Percentiles rank a stretch among this genome's conserved stretches.
These are phyloP conservation scores for Cutaneotrichosporon curvatum DNA, from an alignment of 1,284 basidiomycete genomes.

Conservation along the genomic window DNA sequence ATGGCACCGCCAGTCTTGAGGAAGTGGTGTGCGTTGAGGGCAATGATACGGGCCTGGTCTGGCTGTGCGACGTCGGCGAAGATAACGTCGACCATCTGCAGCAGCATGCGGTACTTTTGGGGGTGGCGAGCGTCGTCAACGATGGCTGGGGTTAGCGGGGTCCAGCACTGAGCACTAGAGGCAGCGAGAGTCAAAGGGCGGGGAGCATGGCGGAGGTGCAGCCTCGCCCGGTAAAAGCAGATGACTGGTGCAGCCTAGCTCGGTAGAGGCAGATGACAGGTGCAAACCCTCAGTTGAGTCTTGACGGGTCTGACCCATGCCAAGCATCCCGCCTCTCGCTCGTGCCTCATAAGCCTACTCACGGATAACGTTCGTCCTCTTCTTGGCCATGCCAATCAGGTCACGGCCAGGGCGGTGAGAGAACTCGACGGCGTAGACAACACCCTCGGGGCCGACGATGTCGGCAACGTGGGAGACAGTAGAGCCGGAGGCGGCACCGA, in stretches of 20 bases:
- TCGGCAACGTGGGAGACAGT: conserved; percentile 98
- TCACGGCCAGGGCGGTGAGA: conserved; percentile 94
- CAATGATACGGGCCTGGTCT: conserved; percentile 94
- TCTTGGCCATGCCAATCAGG: conserved; percentile 99
- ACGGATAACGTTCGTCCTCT: conserved; percentile 94
- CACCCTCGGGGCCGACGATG: conserved; percentile 92
- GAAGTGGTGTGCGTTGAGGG: conserved; percentile 91
- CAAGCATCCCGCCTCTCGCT: too few species aligned
- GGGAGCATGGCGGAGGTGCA: too few species aligned
- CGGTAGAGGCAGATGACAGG: too few species aligned
- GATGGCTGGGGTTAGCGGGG: conserved; percentile 52
- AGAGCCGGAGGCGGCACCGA: conserved; percentile 90
- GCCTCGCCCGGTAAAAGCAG: too few species aligned
- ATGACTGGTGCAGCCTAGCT: too few species aligned
- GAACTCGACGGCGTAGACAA: conserved; percentile 98
- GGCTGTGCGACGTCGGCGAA: conserved; percentile 99
- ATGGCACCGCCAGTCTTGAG: conserved; percentile 88
- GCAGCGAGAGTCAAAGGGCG: too few species aligned
- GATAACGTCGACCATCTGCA: conserved; percentile 88
- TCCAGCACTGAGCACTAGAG: too few species aligned
- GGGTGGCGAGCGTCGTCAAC: conserved; percentile 94
- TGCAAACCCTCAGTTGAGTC: too few species aligned
- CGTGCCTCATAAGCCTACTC: too few species aligned
- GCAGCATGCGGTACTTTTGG: conserved; percentile 89
- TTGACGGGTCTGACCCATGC: too few species aligned